Conservation (phyloP, 768 basidiomycete genomes). For the Amanita inopinata region DNA sequence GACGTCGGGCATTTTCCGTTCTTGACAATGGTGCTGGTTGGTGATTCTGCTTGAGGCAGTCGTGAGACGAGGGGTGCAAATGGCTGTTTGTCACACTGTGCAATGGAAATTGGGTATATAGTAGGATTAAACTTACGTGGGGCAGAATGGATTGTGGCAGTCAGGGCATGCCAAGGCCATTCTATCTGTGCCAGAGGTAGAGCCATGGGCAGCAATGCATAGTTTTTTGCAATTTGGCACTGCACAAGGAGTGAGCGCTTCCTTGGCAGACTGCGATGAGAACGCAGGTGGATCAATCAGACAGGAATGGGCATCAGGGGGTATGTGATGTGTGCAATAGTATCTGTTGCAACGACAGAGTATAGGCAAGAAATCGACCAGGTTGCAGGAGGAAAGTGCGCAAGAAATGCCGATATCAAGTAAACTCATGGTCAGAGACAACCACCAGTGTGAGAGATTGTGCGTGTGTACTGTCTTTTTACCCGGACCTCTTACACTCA, state of each 20-base stretch:
- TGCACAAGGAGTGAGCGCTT: slow-evolving; percentile 36
- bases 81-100: slow-evolving; percentile 39
- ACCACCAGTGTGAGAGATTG: no score
- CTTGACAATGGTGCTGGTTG: slow-evolving; percentile 17
- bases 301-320: slow-evolving; percentile 54
- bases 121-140: slow-evolving; percentile 30
- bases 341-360: slow-evolving; percentile 46
- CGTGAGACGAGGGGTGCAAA: slow-evolving; percentile 54
- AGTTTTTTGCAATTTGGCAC: slow-evolving; percentile 42
- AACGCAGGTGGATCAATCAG: slow-evolving; percentile 9
- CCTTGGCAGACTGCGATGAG: neutral
- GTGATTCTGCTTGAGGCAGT: slow-evolving; percentile 28
- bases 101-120: slow-evolving; percentile 10
- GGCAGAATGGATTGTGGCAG: slow-evolving; percentile 56
- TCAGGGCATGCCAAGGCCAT: slow-evolving; percentile 26
- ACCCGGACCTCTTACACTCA: no score
- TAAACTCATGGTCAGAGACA: slow-evolving; percentile 24
- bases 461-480: no score
- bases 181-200: slow-evolving; percentile 13
- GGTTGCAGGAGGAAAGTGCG: slow-evolving; percentile 44
- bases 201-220: slow-evolving; percentile 34
- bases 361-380: slow-evolving; percentile 73
- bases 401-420: slow-evolving; percentile 51
- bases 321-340: slow-evolving; percentile 60
- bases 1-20: slow-evolving; percentile 39